These are phyloP conservation scores for Durotheca rogersii DNA, from an alignment of 495 filamentous ascomycete species.

Conservation along the genomic window DNA sequence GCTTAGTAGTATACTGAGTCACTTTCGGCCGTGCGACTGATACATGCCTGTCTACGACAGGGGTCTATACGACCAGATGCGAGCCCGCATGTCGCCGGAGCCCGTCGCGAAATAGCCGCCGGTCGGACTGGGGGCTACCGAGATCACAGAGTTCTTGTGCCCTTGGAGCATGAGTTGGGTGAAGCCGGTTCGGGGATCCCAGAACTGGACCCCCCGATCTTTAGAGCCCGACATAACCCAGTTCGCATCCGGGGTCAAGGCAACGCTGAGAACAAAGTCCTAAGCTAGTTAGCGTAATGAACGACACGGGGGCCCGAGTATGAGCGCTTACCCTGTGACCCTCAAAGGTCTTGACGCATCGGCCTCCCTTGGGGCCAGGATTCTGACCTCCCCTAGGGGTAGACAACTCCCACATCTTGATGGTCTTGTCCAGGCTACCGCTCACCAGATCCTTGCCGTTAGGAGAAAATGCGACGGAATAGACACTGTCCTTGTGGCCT, in stretches of 20 bases:
- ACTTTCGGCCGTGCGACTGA: no score
- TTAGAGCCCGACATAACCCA: conserved; percentile 94
- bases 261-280: conserved; percentile 91
- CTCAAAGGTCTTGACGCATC: conserved; percentile 86
- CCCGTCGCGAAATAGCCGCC: conserved; percentile 83
- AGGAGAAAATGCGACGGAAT: conserved; percentile 86
- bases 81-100: conserved; percentile 84
- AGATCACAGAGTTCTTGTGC: conserved; percentile 91
- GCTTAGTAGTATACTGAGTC: no score
- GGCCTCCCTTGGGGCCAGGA: conserved; percentile 68
- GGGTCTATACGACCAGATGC: conserved; percentile 77
- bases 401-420: conserved; percentile 91
- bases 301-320: conserved; percentile 1
- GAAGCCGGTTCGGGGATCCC: conserved; percentile 83
- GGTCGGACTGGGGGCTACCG: conserved; percentile 79
- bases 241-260: conserved; percentile 79
- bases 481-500: conserved; percentile 90
- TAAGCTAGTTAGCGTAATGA: conserved; percentile 42
- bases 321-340: conserved; percentile 73
- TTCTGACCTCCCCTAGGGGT: conserved; percentile 65
- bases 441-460: conserved; percentile 85
- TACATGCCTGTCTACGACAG: no score
- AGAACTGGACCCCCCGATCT: conserved; percentile 89
- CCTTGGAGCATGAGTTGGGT: conserved; percentile 92
- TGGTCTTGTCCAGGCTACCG: conserved; percentile 88